Conservation (phyloP, 495 filamentous ascomycete genomes). For the Ascodesmis nigricans region DNA sequence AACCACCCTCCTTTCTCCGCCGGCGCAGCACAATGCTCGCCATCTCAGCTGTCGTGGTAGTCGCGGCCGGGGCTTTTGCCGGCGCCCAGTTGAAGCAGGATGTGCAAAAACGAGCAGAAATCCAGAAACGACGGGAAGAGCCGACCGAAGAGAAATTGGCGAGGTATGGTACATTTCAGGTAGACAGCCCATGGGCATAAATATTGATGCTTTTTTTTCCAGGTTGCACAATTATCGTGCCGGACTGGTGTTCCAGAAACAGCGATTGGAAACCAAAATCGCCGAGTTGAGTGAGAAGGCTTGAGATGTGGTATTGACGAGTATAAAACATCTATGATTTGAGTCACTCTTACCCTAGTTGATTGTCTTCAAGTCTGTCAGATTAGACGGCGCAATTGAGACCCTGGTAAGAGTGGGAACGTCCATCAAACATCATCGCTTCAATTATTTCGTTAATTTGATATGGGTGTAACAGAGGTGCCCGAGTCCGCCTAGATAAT, state of each 20-base stretch:
- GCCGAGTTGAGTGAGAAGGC: constrained; percentile 5
- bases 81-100: constrained; percentile 16
- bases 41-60: constrained; percentile 12
- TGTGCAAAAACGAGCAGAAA: constrained; percentile 3
- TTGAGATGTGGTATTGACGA: too few relatives aligned
- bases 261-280: constrained; percentile 15
- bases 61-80: constrained; percentile 15
- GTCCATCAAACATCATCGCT: too few relatives aligned
- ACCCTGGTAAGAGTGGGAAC: too few relatives aligned
- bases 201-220: too few relatives aligned
- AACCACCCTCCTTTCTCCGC: constrained; percentile 8
- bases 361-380: too few relatives aligned
- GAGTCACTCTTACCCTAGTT: too few relatives aligned
- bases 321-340: too few relatives aligned
- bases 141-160: constrained; percentile 9
- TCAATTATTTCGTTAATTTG: too few relatives aligned
- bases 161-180: constrained; percentile 6
- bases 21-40: constrained; percentile 12
- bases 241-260: constrained; percentile 7
- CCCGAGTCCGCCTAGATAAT: too few relatives aligned
- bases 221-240: constrained; percentile 15
- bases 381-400: too few relatives aligned
- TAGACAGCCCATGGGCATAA: too few relatives aligned
- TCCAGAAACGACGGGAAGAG: constrained; percentile 4
- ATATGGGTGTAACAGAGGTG: too few relatives aligned